phyloP scores from a whole-genome alignment of 1,284 basidiomycete species.

The Leucoagaricus sp. region DNA sequence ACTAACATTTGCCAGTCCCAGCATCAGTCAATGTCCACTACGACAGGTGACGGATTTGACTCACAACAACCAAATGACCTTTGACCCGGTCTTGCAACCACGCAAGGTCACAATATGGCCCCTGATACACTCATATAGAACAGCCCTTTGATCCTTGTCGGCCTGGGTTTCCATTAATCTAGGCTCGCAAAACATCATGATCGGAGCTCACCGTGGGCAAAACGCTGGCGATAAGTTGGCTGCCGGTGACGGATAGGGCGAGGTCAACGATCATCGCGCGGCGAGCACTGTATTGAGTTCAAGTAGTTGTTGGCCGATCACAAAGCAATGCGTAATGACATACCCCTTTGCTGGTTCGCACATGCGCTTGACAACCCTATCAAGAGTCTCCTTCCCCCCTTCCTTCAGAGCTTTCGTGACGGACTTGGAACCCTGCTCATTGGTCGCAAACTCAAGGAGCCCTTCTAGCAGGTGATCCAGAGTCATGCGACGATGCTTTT shows the following conservation, averaged over 20 bases:
- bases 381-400: slow-evolving; percentile 70
- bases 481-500: slow-evolving; percentile 68
- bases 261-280: slow-evolving; percentile 82
- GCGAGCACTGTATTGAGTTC: slow-evolving; percentile 51
- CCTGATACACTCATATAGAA: slow-evolving; percentile 79
- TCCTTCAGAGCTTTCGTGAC: slow-evolving; percentile 84
- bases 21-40: slow-evolving; percentile 14
- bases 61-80: slow-evolving; percentile 86
- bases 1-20: slow-evolving; percentile 23
- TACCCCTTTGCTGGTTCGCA: slow-evolving; percentile 80
- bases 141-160: slow-evolving; percentile 77
- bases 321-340: slow-evolving; percentile 19
- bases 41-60: slow-evolving; percentile 29
- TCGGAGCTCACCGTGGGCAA: slow-evolving; percentile 61
- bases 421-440: slow-evolving; percentile 81
- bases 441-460: slow-evolving; percentile 73
- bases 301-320: slow-evolving; percentile 13
- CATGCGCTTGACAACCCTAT: slow-evolving; percentile 74
- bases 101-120: slow-evolving; percentile 83
- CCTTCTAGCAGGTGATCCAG: slow-evolving; percentile 72
- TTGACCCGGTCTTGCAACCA: slow-evolving; percentile 84
- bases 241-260: slow-evolving; percentile 78
- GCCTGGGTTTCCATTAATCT: slow-evolving; percentile 44
- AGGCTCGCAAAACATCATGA: slow-evolving; percentile 4
- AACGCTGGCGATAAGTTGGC: slow-evolving; percentile 78